Evolutionary conservation across 169 alveolate genomes (phyloP).

Genomic region (Eimeria praecox): DNA sequence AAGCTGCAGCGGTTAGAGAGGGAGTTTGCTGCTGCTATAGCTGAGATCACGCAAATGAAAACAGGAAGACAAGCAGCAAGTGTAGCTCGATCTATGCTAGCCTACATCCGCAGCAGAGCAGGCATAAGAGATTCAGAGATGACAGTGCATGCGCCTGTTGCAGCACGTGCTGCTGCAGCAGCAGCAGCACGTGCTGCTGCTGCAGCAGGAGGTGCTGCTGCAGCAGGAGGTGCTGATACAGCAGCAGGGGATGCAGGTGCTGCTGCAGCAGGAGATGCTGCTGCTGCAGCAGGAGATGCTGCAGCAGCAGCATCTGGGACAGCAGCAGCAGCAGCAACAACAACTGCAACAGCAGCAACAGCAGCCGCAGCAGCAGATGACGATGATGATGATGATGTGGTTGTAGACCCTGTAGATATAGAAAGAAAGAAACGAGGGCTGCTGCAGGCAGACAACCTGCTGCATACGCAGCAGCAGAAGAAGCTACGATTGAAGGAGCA

Average conservation of each 20-base stretch:
- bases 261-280: not conserved
- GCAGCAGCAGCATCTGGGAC: not conserved
- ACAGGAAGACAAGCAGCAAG: not conserved
- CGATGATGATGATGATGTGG: not conserved
- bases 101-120: no score
- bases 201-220: not conserved
- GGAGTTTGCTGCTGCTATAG: not conserved
- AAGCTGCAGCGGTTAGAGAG: not conserved
- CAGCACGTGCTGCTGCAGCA: no score
- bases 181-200: not conserved
- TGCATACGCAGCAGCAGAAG: not conserved
- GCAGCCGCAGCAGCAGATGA: not conserved
- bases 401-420: not conserved
- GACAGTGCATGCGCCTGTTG: no score
- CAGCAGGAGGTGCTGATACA: not conserved
- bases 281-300: not conserved
- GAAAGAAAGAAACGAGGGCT: not conserved
- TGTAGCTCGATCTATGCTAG: not conserved
- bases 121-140: no score
- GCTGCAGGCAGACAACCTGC: not conserved
- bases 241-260: not conserved
- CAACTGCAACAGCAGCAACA: not conserved
- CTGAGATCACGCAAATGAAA: not conserved
- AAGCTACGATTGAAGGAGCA: no score
- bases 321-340: not conserved